Conservation (phyloP, 2,329 filamentous ascomycete genomes). For the Camptophora hylomeconis region DNA sequence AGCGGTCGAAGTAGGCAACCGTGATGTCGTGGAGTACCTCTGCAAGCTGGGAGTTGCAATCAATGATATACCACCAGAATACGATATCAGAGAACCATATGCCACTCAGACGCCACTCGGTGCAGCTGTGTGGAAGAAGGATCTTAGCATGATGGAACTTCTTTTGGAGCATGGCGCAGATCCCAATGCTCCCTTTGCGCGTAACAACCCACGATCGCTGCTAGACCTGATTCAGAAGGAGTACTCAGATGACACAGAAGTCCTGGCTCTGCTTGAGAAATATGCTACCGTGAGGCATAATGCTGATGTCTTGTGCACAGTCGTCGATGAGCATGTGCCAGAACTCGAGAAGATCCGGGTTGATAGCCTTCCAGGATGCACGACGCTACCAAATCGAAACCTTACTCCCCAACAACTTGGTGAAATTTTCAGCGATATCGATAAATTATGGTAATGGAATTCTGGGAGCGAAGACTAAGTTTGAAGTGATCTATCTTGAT, state of each 20-base stretch:
- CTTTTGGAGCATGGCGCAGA: constrained; percentile 8
- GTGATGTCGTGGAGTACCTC: constrained; percentile 3
- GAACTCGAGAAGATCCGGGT: no score
- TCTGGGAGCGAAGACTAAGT: no score
- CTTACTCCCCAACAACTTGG: no score
- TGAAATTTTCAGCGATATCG: no score
- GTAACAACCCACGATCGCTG: background rate
- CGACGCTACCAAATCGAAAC: no score
- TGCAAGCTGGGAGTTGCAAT: constrained; percentile 3
- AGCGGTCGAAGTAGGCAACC: constrained; percentile 3
- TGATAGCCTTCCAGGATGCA: no score
- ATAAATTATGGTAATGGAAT: no score
- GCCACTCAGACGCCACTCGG: constrained; percentile 1
- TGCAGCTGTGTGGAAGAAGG: constrained; percentile 5
- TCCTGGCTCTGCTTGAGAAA: constrained; percentile 3
- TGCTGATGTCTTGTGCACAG: no score
- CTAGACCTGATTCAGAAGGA: background rate
- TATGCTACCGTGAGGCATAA: no score
- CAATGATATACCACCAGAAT: constrained; percentile 4
- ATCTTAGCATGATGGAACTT: constrained; percentile 6
- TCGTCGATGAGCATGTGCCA: no score
- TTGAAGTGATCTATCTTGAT: no score
- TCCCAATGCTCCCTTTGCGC: constrained; percentile 3
- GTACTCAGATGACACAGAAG: constrained; percentile 2
- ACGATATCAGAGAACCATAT: constrained; percentile 4